Percentiles rank a stretch among this genome's conserved stretches.
phyloP scores from a whole-genome alignment of 148 eudicot species.

The Nepenthes gracilis region DNA sequence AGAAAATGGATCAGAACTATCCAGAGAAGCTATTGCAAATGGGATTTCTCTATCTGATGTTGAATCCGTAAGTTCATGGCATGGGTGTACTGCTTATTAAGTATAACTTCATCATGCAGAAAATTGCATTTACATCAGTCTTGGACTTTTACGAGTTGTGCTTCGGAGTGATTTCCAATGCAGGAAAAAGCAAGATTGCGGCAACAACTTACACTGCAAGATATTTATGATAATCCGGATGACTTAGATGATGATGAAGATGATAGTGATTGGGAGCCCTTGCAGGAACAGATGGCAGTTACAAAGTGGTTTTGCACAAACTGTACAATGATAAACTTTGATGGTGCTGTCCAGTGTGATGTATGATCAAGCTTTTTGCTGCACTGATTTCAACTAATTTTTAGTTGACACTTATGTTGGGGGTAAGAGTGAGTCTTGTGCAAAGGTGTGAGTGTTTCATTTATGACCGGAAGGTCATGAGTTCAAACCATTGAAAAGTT shows the following conservation, averaged over 20 bases:
- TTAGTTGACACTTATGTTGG: too few relatives aligned
- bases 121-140: not conserved
- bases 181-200: conserved; percentile 38
- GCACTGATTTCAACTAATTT: conserved; percentile 1
- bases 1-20: conserved; percentile 13
- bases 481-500: too few relatives aligned
- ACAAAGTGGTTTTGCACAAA: conserved; percentile 81
- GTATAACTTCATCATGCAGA: not conserved
- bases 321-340: conserved; percentile 75
- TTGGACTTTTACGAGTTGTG: not conserved
- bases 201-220: conserved; percentile 60
- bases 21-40: conserved; percentile 14
- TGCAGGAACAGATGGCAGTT: conserved; percentile 27
- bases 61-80: conserved; percentile 16
- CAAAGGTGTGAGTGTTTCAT: too few relatives aligned
- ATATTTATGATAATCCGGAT: conserved; percentile 44
- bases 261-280: conserved; percentile 93
- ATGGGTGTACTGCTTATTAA: not conserved
- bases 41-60: conserved; percentile 12
- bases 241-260: conserved; percentile 67
- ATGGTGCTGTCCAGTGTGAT: conserved; percentile 44
- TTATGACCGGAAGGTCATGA: too few relatives aligned
- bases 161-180: conserved; percentile 8
- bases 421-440: too few relatives aligned
- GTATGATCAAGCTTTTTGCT: conserved; percentile 30